These are phyloP conservation scores for Aureobasidium subglaciale DNA, from an alignment of 2,329 filamentous ascomycete species.

Conservation along the genomic window DNA sequence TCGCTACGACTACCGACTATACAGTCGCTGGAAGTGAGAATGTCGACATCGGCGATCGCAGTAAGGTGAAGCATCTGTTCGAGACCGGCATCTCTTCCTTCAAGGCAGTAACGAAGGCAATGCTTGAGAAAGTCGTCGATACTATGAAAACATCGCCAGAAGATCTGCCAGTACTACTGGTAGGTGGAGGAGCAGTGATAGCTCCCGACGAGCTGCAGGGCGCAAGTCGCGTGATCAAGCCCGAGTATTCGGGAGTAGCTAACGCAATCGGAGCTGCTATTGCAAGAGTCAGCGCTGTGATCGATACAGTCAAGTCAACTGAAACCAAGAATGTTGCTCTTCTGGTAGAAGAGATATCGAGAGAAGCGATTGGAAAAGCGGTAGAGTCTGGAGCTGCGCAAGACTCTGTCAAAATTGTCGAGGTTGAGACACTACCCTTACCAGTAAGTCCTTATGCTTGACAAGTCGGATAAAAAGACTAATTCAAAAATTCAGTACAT, in stretches of 20 bases:
- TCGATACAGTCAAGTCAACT: slow-evolving; percentile 35
- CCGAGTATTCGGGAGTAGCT: slow-evolving; percentile 52
- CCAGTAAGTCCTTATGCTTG: slow-evolving; percentile 20
- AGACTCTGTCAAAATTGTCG: slow-evolving; percentile 38
- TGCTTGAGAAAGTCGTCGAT: slow-evolving; percentile 52
- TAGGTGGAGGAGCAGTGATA: slow-evolving; percentile 57
- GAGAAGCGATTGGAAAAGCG: slow-evolving; percentile 33
- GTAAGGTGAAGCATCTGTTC: background rate
- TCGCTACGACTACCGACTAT: slow-evolving; percentile 54
- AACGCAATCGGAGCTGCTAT: slow-evolving; percentile 61
- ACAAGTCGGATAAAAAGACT: background rate
- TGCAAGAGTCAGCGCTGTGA: slow-evolving; percentile 47
- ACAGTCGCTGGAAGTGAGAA: slow-evolving; percentile 29
- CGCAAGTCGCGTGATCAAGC: slow-evolving; percentile 50
- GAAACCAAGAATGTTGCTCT: slow-evolving; percentile 26
- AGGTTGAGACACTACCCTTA: slow-evolving; percentile 49
- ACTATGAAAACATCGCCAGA: slow-evolving; percentile 56
- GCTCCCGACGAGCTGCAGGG: slow-evolving; percentile 50
- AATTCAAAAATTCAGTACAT: slow-evolving; percentile 34
- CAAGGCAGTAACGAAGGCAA: slow-evolving; percentile 37
- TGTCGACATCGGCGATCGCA: background rate
- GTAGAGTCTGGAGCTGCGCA: slow-evolving; percentile 32
- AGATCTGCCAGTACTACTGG: slow-evolving; percentile 54
- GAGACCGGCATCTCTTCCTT: background rate
- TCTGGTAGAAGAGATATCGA: slow-evolving; percentile 30